Evolutionary conservation across 2,329 filamentous ascomycete genomes (phyloP).

Genomic region (Torrubiellomyces zombiae): DNA sequence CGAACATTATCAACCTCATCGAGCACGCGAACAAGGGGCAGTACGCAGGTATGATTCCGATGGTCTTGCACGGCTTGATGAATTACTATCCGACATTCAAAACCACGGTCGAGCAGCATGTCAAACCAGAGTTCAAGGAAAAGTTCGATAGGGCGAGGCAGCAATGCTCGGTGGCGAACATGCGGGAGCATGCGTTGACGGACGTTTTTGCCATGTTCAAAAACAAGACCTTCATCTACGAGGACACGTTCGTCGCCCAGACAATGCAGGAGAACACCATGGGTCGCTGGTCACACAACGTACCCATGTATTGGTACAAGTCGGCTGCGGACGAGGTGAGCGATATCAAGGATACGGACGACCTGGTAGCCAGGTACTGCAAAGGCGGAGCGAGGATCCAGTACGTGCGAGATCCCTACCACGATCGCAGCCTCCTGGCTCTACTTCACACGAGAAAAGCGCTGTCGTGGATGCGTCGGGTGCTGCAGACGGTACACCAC

Average conservation of each 20-base stretch:
- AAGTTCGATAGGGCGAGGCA: slow-evolving; percentile 1
- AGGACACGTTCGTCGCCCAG: not conserved
- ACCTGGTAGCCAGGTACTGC: not conserved
- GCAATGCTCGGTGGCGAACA: slow-evolving; percentile 1
- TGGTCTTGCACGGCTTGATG: slow-evolving; percentile 8
- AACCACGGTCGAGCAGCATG: slow-evolving; percentile 4
- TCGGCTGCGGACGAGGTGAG: not conserved
- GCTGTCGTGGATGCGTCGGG: slow-evolving; percentile 2
- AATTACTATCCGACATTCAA: slow-evolving; percentile 6
- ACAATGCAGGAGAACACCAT: not conserved
- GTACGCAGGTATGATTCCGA: slow-evolving; percentile 8
- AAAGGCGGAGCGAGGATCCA: not conserved
- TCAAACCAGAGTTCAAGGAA: slow-evolving; percentile 5
- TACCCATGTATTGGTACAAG: slow-evolving; percentile 1
- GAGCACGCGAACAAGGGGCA: slow-evolving; percentile 5
- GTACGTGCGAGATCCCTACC: too few species aligned
- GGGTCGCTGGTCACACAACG: not conserved
- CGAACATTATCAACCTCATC: slow-evolving; percentile 5
- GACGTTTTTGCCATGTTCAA: not conserved
- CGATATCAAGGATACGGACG: slow-evolving; percentile 1
- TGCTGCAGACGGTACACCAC: too few species aligned
- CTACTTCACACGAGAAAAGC: too few species aligned
- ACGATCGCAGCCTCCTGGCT: too few species aligned
- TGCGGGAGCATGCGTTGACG: not conserved
- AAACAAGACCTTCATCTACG: not conserved